Base-by-base conservation (phyloP, 2,329 filamentous ascomycete genomes). In the Stagonosporopsis chrysanthemi region DNA sequence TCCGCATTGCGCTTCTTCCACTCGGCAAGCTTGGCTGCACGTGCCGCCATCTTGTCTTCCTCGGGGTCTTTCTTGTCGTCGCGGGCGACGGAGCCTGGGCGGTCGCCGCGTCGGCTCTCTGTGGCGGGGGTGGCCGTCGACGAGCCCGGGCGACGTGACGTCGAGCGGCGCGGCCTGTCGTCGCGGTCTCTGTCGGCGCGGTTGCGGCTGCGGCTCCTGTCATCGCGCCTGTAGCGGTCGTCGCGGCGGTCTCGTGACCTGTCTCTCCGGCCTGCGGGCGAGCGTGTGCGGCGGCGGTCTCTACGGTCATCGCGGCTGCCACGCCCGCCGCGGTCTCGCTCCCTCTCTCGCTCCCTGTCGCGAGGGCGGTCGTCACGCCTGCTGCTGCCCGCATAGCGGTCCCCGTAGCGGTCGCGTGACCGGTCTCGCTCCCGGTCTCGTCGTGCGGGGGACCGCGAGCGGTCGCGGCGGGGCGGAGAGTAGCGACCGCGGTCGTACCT, bases 1-100 rank as follows among this genome's bases (percentile, higher is more conserved):
- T 68, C 62, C 17, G 62, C 65, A 28, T 65, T 65, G 48, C 54
- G 89, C 78, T 93, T 94, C 79, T 97, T 97, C 93, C 92, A 97
- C 55, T 91, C 90, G 74, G 94, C 91, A 26, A 67, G 61, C 62
- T 67, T 72, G 19, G 63, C 67, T 26, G 59, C 62, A n/a, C 66
- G 66, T 29, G 64, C 63, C 6, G 60, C 67, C 43, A 65, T 64
- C 52, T 73, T 66, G 35, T 71, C 67, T 50, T 69, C 62, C 29
- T 63, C 66, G 41, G 66, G 40, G 80, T 86, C 70, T 11, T 52
- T 61, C 56, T 80, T 77, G 58, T 82, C 85, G 41, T 78, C 68
- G 59, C 76, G 83, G 11, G 81, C 78, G 41, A 80, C 78, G 52
- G 71, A 72, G 39, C 80, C 62, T 22, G 60, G 33, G 3, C 64